Conservation (phyloP, 2,329 filamentous ascomycete genomes). For the Aureobasidium sp. region DNA sequence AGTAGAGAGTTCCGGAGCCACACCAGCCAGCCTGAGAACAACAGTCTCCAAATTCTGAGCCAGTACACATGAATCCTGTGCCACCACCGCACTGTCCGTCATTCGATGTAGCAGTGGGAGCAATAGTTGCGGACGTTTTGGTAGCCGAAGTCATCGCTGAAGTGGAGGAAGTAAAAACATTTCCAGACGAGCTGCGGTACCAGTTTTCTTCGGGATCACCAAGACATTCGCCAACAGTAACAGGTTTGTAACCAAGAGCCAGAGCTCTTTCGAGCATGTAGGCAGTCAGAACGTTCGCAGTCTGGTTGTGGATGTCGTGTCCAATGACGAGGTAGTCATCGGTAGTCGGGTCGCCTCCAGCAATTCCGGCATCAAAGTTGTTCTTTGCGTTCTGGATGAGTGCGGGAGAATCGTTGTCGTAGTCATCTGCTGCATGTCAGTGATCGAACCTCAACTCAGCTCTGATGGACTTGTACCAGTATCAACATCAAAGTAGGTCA, state of each 20-base stretch:
- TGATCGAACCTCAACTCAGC: not conserved
- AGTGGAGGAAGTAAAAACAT: slow-evolving; percentile 5
- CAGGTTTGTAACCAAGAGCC: slow-evolving; percentile 36
- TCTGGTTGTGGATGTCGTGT: slow-evolving; percentile 44
- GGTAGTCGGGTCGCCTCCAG: slow-evolving; percentile 19
- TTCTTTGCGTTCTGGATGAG: slow-evolving; percentile 48
- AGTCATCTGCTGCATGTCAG: slow-evolving; percentile 36
- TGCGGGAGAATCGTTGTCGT: slow-evolving; percentile 46
- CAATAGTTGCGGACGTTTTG: slow-evolving; percentile 12
- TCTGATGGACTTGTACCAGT: slow-evolving; percentile 33
- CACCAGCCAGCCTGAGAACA: slow-evolving; percentile 14
- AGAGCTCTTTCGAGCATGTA: slow-evolving; percentile 38
- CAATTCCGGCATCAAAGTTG: slow-evolving; percentile 44
- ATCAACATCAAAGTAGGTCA: slow-evolving; percentile 56
- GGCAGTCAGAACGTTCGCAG: slow-evolving; percentile 37
- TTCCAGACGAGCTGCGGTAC: slow-evolving; percentile 37
- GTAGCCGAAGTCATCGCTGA: slow-evolving; percentile 11
- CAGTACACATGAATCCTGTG: slow-evolving; percentile 15
- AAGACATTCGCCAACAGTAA: slow-evolving; percentile 43
- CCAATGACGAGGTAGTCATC: slow-evolving; percentile 46
- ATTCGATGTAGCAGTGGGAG: slow-evolving; percentile 2
- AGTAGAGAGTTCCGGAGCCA: slow-evolving; percentile 12
- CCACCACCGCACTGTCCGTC: slow-evolving; percentile 5
- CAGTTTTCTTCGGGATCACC: slow-evolving; percentile 40
- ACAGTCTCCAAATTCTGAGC: slow-evolving; percentile 14